Evolutionary conservation across 2,329 filamentous ascomycete genomes (phyloP).

Genomic region (Fusarium circinatum): DNA sequence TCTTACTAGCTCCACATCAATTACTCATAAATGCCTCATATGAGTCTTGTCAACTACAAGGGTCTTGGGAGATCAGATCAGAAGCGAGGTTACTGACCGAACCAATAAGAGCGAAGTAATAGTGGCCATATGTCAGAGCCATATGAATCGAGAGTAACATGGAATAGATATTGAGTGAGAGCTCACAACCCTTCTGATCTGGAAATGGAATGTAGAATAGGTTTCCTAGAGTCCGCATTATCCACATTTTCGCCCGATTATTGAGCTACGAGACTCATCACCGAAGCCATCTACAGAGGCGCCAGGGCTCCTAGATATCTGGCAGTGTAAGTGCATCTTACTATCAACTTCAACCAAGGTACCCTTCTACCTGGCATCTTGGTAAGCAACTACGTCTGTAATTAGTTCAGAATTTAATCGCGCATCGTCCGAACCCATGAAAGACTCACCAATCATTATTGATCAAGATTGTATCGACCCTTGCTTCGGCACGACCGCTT

Average conservation of each 20-base stretch:
- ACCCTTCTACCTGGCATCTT: fast-evolving
- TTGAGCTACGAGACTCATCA: background rate
- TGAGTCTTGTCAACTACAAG: background rate
- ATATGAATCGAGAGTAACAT: background rate
- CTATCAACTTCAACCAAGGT: background rate
- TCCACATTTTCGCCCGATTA: background rate
- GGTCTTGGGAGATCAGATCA: fast-evolving
- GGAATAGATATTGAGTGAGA: background rate
- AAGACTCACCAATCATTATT: background rate
- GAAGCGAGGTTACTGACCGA: background rate
- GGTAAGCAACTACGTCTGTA: background rate
- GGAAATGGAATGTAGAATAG: background rate
- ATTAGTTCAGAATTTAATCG: background rate
- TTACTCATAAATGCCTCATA: background rate
- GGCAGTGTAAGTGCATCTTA: background rate
- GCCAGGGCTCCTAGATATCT: background rate
- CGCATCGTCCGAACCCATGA: background rate
- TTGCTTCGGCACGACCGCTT: background rate
- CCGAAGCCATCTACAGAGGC: background rate
- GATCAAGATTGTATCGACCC: background rate
- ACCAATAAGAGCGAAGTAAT: background rate
- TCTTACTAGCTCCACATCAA: background rate
- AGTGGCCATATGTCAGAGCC: background rate
- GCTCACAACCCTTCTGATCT: background rate
- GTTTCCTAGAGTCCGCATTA: background rate